Evolutionary conservation across 257 asterid species (phyloP).

Genomic region (Echites panduratus): DNA sequence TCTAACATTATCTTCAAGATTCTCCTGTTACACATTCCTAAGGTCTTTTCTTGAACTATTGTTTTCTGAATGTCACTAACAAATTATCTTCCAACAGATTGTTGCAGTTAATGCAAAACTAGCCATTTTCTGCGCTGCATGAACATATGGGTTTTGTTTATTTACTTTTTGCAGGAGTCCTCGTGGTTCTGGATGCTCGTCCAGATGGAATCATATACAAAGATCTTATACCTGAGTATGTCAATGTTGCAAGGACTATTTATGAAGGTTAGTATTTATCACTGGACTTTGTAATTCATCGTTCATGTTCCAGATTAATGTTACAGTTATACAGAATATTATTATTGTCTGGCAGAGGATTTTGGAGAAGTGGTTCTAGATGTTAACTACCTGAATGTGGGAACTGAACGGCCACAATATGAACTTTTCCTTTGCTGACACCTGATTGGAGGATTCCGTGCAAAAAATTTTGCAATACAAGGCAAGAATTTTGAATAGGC

Average conservation of each 20-base stretch:
- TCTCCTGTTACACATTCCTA: not conserved
- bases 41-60: too few species aligned
- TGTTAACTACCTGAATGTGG: slow-evolving; percentile 82
- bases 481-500: too few species aligned
- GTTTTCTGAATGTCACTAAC: not conserved
- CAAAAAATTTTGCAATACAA: too few species aligned
- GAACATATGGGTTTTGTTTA: not conserved
- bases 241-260: slow-evolving; percentile 61
- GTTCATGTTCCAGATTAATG: slow-evolving; percentile 5
- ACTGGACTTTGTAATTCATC: not conserved
- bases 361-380: slow-evolving; percentile 77
- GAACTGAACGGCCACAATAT: slow-evolving; percentile 44
- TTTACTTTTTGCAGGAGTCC: slow-evolving; percentile 55
- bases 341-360: slow-evolving; percentile 52
- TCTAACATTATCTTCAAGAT: not conserved
- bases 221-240: slow-evolving; percentile 81
- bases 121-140: not conserved
- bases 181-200: slow-evolving; percentile 80
- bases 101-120: not conserved
- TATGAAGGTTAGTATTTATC: slow-evolving; percentile 60
- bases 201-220: slow-evolving; percentile 75
- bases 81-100: not conserved
- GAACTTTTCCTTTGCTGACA: slow-evolving; percentile 71
- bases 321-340: not conserved
- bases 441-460: slow-evolving; percentile 20